phyloP scores from a whole-genome alignment of 2,329 filamentous ascomycete genomes.

The Davidsoniella virescens region DNA sequence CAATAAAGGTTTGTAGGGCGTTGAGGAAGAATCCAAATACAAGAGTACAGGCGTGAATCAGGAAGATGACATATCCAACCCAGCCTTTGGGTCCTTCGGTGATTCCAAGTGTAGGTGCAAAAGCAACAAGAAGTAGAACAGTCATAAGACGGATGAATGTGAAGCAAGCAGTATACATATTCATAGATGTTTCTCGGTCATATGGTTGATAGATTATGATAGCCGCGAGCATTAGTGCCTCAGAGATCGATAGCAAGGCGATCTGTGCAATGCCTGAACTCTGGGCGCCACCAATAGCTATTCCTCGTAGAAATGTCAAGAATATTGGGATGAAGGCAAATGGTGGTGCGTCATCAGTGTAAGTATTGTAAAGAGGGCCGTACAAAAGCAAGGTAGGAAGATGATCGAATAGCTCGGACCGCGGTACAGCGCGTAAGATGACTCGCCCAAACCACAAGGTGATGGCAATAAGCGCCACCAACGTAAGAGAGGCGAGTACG shows the following conservation, averaged over 20 bases:
- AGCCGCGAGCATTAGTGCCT: slow-evolving; percentile 77
- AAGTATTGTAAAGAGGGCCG: slow-evolving; percentile 92
- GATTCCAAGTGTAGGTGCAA: slow-evolving; percentile 68
- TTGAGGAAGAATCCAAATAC: slow-evolving; percentile 90
- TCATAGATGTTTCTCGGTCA: slow-evolving; percentile 87
- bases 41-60: slow-evolving; percentile 71
- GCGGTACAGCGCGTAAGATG: slow-evolving; percentile 65
- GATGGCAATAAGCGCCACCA: slow-evolving; percentile 57
- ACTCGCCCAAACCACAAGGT: slow-evolving; percentile 65
- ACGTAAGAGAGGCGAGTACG: slow-evolving; percentile 56
- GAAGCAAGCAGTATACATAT: slow-evolving; percentile 82
- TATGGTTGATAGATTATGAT: slow-evolving; percentile 84
- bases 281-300: slow-evolving; percentile 85
- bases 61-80: slow-evolving; percentile 83
- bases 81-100: slow-evolving; percentile 71
- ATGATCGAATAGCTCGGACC: slow-evolving; percentile 83
- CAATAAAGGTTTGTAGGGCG: slow-evolving; percentile 74
- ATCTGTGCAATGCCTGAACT: slow-evolving; percentile 86
- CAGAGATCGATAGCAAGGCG: slow-evolving; percentile 80
- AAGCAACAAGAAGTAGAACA: slow-evolving; percentile 62
- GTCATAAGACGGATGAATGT: slow-evolving; percentile 60
- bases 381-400: slow-evolving; percentile 78
- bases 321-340: slow-evolving; percentile 80
- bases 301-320: slow-evolving; percentile 68
- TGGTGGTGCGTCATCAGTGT: slow-evolving; percentile 78